phyloP scores from a whole-genome alignment of 2,329 filamentous ascomycete species.

The Zymoseptoria pseudotritici region DNA sequence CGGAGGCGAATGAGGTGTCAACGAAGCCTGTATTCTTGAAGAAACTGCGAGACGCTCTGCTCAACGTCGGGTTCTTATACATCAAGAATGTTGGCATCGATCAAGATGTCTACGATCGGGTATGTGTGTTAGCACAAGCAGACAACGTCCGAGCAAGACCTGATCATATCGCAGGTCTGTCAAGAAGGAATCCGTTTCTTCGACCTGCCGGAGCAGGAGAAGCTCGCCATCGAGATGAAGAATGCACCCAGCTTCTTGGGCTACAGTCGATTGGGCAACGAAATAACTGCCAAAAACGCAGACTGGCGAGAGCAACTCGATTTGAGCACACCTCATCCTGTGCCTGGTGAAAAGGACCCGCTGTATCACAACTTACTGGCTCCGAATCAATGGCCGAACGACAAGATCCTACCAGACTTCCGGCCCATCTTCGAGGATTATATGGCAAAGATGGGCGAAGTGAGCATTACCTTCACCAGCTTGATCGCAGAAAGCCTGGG shows the following conservation, averaged over 20 bases:
- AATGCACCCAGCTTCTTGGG: conserved; percentile 40
- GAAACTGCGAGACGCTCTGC: conserved; percentile 64
- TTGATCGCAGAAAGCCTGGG: conserved; percentile 79
- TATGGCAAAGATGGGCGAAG: conserved; percentile 64
- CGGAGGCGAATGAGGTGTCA: conserved; percentile 52
- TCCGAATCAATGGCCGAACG: conserved; percentile 72
- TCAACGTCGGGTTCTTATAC: conserved; percentile 85
- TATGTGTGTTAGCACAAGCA: conserved; percentile 30
- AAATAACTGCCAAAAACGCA: conserved; percentile 62
- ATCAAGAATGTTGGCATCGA: conserved; percentile 71
- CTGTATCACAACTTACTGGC: conserved; percentile 67
- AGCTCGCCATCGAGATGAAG: conserved; percentile 53
- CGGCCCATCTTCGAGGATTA: conserved; percentile 63
- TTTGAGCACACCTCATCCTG: conserved; percentile 67
- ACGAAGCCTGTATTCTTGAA: conserved; percentile 67
- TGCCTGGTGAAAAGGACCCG: conserved; percentile 56
- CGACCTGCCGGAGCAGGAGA: conserved; percentile 66
- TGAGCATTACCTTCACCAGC: conserved; percentile 67
- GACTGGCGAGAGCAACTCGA: conserved; percentile 86
- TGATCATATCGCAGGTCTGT: conserved; percentile 33
- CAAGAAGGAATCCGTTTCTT: conserved; percentile 66
- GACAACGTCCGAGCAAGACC: neutral
- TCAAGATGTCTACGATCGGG: conserved; percentile 55
- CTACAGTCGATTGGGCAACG: conserved; percentile 41
- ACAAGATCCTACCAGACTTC: conserved; percentile 58